phyloP scores from a whole-genome alignment of 2,329 filamentous ascomycete species.

The Paraconiothyrium sp. region DNA sequence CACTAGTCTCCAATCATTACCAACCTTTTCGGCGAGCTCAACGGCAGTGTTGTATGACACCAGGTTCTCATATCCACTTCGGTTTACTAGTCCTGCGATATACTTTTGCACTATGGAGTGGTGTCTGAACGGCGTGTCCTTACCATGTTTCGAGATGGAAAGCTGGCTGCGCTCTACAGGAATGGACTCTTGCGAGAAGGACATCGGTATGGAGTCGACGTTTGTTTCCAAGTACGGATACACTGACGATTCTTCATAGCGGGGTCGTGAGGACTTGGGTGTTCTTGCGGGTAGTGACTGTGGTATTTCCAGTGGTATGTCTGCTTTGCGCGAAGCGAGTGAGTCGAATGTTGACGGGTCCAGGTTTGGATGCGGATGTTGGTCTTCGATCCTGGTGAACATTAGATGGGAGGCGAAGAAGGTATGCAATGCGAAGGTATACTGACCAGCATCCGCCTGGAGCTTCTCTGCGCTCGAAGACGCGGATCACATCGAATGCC shows the following conservation, averaged over 20 bases:
- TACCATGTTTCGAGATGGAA: conserved; percentile 60
- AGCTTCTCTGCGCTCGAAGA: conserved; percentile 69
- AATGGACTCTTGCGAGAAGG: conserved; percentile 67
- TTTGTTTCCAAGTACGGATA: conserved; percentile 74
- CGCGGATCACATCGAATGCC: conserved; percentile 66
- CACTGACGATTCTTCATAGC: conserved; percentile 49
- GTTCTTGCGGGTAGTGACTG: conserved; percentile 30
- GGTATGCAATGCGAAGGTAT: conserved; percentile 4
- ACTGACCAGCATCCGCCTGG: conserved; percentile 71
- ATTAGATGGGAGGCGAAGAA: conserved; percentile 8
- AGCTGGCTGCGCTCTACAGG: conserved; percentile 55
- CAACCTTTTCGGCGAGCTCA: conserved; percentile 64
- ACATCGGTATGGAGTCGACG: conserved; percentile 67
- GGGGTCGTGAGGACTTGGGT: conserved; percentile 24
- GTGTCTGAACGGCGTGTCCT: conserved; percentile 69
- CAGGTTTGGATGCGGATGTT: conserved; percentile 30
- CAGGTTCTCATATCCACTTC: conserved; percentile 63
- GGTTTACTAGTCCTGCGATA: conserved; percentile 61
- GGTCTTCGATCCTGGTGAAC: conserved; percentile 34
- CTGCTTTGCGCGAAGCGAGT: conserved; percentile 32
- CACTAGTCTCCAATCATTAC: conserved; percentile 60
- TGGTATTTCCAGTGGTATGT: conserved; percentile 29
- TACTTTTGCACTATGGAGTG: conserved; percentile 67
- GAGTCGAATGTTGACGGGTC: conserved; percentile 29
- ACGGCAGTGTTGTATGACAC: conserved; percentile 69